Base-by-base conservation (phyloP, 2,329 filamentous ascomycete species). In the Fusarium liriodendri region DNA sequence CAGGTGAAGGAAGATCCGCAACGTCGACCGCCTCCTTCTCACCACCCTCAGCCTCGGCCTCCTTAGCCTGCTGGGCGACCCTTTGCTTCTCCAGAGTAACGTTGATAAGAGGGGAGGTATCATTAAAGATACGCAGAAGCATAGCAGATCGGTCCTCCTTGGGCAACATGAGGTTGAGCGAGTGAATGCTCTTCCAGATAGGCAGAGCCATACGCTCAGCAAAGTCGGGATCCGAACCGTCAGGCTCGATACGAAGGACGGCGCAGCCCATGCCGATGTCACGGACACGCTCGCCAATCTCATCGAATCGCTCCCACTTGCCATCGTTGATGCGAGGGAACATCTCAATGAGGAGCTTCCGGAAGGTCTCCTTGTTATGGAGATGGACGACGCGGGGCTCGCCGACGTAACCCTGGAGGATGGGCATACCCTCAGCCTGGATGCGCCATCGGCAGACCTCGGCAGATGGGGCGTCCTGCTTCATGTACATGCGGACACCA, bases 401-500 rank as follows among this genome's bases (percentile, higher is more conserved):
- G 22, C 94, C 94, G 2, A 98, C 92, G 88, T 97, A 98, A 29
- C 94, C 94, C 80, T 98, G 94, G 38, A 98, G 87, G 75, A 99
- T 95, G 11, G 93, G 91, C 85, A 99, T 91, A 27, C 97, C 97
- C 83, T 99, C 97, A 14, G 93, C 94, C 86, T 99, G 97, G 77
- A 99, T 97, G 55, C 97, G 91, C 97, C 97, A 99, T 67, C 93
- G 90, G 85, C 95, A 98, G 37, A 97, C 93, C 64, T 95, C 93
- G 38, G 93, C 92, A 6, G 92, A 93, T 69, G 97, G 95, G 0
- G 94, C 93, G 79, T 98, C 95, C 83, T 98, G 96, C 86, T 97
- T 98, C 87, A 98, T 97, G 82, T 97, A 99, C 95, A 98, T 98
- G 85, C 97, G 97, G 37, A 99, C 95, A 73, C 97, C 97, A 60